Base-by-base conservation (phyloP, 768 basidiomycete genomes). In the Cytidiella melzeri region DNA sequence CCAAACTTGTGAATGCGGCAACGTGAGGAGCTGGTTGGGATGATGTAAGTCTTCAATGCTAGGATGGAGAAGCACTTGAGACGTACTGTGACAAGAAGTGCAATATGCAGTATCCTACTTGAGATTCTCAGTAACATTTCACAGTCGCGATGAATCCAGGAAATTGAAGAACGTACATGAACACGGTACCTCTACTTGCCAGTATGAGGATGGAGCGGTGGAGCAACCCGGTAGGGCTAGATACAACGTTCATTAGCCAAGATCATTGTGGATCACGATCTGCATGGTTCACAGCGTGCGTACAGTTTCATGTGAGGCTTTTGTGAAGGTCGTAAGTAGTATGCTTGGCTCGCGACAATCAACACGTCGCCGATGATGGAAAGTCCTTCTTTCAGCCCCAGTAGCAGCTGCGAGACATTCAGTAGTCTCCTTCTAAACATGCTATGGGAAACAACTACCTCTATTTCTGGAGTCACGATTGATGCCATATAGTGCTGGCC, bases 101-200 rank as follows among this genome's bases (percentile, higher is more conserved):
- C 30, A 34, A 34, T 34, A 34, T 34, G 30, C 30, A 34, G 7
- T 7, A 34, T 7, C 15, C 30, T 34, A 15, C 9, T 7, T 34
- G 7, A 34, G 30, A n/a, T n/a, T n/a, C n/a, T n/a, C n/a, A n/a
- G n/a, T n/a, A n/a, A n/a, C n/a, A n/a, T n/a, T n/a, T n/a, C n/a
- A n/a, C n/a, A n/a, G n/a, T n/a, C n/a, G n/a, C n/a, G n/a, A n/a
- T n/a, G n/a, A n/a, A n/a, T n/a, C n/a, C n/a, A n/a, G n/a, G n/a
- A 15, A 34, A 15, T 34, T 34, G 7, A 15, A 34, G 7, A 6
- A 48, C 60, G 24, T 38, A 61, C 61, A 53, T 50, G 48, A 59
- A 58, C 23, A 39, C 50, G 3, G 55, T 52, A 4, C 57, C 61
- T 6, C 61, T 57, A 48, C 57, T 62, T 21, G 59, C 41, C 20